Conservation (phyloP, 805 yeast species). For the Candida dajiaensis region DNA sequence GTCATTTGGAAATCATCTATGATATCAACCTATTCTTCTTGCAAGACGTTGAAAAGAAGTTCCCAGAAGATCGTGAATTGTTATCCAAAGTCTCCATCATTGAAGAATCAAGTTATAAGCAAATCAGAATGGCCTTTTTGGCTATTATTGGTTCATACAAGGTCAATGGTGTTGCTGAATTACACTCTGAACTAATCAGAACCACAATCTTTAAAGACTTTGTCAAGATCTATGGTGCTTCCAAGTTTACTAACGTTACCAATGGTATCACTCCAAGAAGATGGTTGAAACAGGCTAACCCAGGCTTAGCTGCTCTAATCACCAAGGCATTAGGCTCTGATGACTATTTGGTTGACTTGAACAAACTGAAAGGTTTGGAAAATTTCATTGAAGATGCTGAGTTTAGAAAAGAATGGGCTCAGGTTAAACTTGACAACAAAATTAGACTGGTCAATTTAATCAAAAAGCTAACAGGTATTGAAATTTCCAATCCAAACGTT, state of each 20-base stretch:
- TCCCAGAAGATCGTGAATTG: conserved; percentile 65
- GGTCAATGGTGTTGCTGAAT: conserved; percentile 94
- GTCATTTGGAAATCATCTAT: conserved; percentile 87
- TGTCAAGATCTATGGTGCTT: conserved; percentile 73
- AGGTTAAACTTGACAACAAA: conserved; percentile 67
- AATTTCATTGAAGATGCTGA: conserved; percentile 58
- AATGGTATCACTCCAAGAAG: conserved; percentile 96
- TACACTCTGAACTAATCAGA: conserved; percentile 85
- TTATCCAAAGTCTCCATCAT: conserved; percentile 72
- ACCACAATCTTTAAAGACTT: conserved; percentile 89
- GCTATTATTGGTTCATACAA: conserved; percentile 91
- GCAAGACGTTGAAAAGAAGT: conserved; percentile 64
- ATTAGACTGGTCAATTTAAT: conserved; percentile 58
- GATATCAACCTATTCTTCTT: conserved; percentile 78
- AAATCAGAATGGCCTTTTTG: conserved; percentile 85
- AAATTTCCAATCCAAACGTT: conserved; percentile 61
- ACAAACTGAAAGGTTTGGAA: conserved; percentile 60
- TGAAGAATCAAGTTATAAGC: conserved; percentile 77
- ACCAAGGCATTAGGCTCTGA: conserved; percentile 65
- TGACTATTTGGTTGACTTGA: conserved; percentile 63
- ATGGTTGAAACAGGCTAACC: conserved; percentile 94
- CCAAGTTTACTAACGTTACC: conserved; percentile 86
- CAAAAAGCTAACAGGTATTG: conserved; percentile 49
- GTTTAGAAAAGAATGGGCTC: conserved; percentile 67
- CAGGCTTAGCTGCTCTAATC: conserved; percentile 68